Percentiles rank a stretch among this genome's conserved stretches.
Conservation (phyloP, 2,329 filamentous ascomycete genomes). For the Thelonectria blattea region DNA sequence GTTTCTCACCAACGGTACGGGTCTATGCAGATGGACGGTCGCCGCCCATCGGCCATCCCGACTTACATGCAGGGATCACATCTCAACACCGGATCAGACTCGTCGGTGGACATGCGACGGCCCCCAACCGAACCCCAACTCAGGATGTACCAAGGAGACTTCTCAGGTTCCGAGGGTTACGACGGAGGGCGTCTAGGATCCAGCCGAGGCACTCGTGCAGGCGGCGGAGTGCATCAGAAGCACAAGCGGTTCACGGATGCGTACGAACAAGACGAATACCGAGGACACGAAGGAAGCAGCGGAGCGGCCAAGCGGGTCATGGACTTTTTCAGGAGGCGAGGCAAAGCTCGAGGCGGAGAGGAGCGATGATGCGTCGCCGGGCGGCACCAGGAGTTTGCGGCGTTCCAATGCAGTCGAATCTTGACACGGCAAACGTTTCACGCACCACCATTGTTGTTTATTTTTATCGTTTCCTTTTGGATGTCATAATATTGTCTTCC, state of each 20-base stretch:
- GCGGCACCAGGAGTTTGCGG: conserved; percentile 32
- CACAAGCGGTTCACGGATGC: conserved; percentile 88
- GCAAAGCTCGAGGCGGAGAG: conserved; percentile 72
- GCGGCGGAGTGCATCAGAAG: conserved; percentile 75
- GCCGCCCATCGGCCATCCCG: conserved; percentile 52
- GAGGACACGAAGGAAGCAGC: conserved; percentile 79
- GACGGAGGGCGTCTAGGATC: conserved; percentile 48
- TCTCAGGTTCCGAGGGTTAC: conserved; percentile 51
- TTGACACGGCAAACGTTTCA: conserved; percentile 30
- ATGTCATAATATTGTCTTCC: conserved; percentile 38
- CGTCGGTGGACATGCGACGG: conserved; percentile 57
- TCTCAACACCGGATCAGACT: conserved; percentile 59
- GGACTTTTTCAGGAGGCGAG: conserved; percentile 94
- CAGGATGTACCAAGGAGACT: conserved; percentile 52
- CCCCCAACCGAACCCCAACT: conserved; percentile 48
- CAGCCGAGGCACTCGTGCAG: conserved; percentile 52
- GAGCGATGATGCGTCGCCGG: conserved; percentile 49
- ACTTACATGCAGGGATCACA: conserved; percentile 54
- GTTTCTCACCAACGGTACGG: conserved; percentile 51
- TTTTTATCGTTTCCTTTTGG: conserved; percentile 25
- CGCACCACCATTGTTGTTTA: conserved; percentile 27
- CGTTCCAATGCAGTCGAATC: conserved; percentile 32
- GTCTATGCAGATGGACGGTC: conserved; percentile 47
- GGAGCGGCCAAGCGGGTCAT: conserved; percentile 91
- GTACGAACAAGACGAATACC: conserved; percentile 75